These are phyloP conservation scores for Penicillium cosmopolitanum DNA, from an alignment of 495 filamentous ascomycete genomes.

Conservation along the genomic window DNA sequence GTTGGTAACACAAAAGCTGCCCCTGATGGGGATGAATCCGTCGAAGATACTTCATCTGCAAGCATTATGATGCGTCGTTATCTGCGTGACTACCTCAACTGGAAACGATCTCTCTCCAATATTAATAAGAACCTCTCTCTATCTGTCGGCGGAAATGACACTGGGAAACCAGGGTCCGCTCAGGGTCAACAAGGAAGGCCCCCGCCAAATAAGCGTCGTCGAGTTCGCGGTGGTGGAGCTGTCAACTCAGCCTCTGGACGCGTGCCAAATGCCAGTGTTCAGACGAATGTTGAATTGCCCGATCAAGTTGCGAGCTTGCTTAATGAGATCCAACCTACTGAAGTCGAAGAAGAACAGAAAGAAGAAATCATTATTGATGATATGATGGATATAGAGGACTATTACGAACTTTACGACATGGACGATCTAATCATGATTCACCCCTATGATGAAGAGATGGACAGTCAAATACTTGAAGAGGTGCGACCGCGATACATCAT, in stretches of 20 bases:
- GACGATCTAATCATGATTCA: slow-evolving; percentile 86
- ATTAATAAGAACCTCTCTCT: slow-evolving; percentile 74
- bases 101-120: slow-evolving; percentile 88
- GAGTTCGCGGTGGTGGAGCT: slow-evolving; percentile 80
- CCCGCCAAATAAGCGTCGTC: slow-evolving; percentile 84
- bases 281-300: slow-evolving; percentile 79
- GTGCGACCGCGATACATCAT: slow-evolving; percentile 91
- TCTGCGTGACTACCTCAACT: slow-evolving; percentile 85
- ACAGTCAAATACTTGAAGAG: slow-evolving; percentile 94
- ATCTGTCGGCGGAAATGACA: slow-evolving; percentile 17
- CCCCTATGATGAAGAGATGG: slow-evolving; percentile 92
- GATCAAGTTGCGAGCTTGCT: slow-evolving; percentile 70
- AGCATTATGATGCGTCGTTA: slow-evolving; percentile 86
- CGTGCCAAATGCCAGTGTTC: slow-evolving; percentile 67
- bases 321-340: slow-evolving; percentile 68
- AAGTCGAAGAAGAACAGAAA: slow-evolving; percentile 64
- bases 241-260: slow-evolving; percentile 58
- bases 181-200: slow-evolving; percentile 59
- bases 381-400: slow-evolving; percentile 87
- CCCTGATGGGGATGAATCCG: slow-evolving; percentile 39
- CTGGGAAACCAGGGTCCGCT: slow-evolving; percentile 16
- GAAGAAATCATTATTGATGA: slow-evolving; percentile 80
- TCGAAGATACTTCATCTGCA: slow-evolving; percentile 66
- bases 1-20: slow-evolving; percentile 41
- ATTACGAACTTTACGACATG: slow-evolving; percentile 92